Evolutionary conservation across 352 stramenopile species (phyloP), one percentile per base, ranked within the genome.

Genomic region (Vaucheria bursata): DNA sequence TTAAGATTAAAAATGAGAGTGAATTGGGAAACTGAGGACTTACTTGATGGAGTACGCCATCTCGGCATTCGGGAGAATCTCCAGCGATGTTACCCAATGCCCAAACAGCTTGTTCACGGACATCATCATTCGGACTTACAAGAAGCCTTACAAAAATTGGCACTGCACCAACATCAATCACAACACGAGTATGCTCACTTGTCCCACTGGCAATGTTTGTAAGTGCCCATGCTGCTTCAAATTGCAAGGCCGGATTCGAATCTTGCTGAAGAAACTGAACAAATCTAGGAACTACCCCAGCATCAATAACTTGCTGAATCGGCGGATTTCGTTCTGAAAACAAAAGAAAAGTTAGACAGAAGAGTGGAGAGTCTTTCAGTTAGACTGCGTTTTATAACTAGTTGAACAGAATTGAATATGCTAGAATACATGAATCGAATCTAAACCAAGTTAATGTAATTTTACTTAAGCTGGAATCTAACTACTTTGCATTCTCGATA

Each of bases 151-250:
- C 94, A 86, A 99, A 98, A 80, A 98, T 96, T 38, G 95, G 94
- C 52, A 99, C 94, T 0, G 96, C 95, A 59, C 94, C 95, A 71
- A 93, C 87, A 69, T 97, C 90, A 84, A 99, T 98, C 33, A 99
- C 95, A 37, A 97, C 91, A 45, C 94, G 91, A 4, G 96, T 99
- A 86, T 99, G 92, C 7, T 97, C 91, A 59, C 91, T 96, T 4
- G 95, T 98, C 59, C 96, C 96, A 32, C 91, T 98, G 8, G 95
- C 95, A 86, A 99, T 99, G 86, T 99, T 99, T 37, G 96, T 99
- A n/a, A 99, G 86, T 36, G 95, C 94, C 96, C 96, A 99, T 1
- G 96, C 96, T 29, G 96, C 95, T 85, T 99, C 96, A 79, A 99
- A 99, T 86, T 99, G 96, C 40, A 94, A 84, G 5, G 87, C 88